These are phyloP conservation scores for Tricholomella constricta DNA, from an alignment of 768 basidiomycete genomes.

Conservation along the genomic window DNA sequence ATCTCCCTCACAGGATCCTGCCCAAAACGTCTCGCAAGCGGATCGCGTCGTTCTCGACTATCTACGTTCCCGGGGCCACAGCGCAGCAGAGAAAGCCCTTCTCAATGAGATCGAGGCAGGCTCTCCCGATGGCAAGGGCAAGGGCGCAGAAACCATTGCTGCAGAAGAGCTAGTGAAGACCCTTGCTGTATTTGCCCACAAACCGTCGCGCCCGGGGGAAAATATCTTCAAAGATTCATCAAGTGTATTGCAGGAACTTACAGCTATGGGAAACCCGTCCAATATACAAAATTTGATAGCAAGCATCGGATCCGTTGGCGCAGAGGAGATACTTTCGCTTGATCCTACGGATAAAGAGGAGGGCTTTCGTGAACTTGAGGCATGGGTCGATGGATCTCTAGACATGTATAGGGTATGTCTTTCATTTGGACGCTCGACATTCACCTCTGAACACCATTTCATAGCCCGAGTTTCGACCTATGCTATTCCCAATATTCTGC, in stretches of 20 bases:
- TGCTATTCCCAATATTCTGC: constrained; percentile 94
- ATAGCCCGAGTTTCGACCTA: constrained; percentile 91
- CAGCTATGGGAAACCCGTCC: constrained; percentile 66
- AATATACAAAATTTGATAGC: constrained; percentile 77
- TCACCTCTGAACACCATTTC: not conserved
- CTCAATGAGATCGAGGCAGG: constrained; percentile 43
- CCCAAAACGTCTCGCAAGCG: constrained; percentile 35
- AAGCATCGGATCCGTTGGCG: constrained; percentile 76
- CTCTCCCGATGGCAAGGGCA: constrained; percentile 47
- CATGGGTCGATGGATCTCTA: constrained; percentile 87
- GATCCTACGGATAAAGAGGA: constrained; percentile 87
- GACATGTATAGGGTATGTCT: constrained; percentile 84
- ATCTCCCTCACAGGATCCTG: constrained; percentile 44
- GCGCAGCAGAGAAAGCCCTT: constrained; percentile 50
- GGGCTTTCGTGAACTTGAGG: constrained; percentile 82
- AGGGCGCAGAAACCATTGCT: constrained; percentile 42
- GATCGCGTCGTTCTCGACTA: constrained; percentile 52
- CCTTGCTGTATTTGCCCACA: constrained; percentile 69
- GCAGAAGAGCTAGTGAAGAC: constrained; percentile 56
- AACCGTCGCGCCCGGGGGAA: constrained; percentile 65
- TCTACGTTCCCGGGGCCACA: constrained; percentile 49
- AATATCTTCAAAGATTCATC: constrained; percentile 69
- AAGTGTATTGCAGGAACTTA: constrained; percentile 67
- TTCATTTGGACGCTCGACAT: not conserved
- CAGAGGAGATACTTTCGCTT: constrained; percentile 77